Percentiles rank a stretch among this genome's conserved stretches.
phyloP scores from a whole-genome alignment of 2,329 filamentous ascomycete species.

The Sclerotinia subarctica region DNA sequence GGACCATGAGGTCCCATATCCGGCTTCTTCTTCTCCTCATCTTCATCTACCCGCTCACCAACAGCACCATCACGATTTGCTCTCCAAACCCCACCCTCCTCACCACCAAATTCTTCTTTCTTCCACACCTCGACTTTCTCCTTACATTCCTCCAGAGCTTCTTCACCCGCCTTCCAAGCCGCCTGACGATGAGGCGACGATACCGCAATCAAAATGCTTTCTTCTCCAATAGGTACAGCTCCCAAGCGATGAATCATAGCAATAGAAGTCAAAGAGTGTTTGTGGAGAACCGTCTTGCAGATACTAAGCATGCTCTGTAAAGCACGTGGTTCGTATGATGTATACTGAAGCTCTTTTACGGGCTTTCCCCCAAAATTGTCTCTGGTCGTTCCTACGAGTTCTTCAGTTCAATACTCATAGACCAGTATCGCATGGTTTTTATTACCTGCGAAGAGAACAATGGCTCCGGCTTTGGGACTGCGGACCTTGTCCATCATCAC shows the following conservation, averaged over 20 bases:
- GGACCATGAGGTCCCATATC: constrained; percentile 29
- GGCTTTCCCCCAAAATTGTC: constrained; percentile 68
- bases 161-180: constrained; percentile 85
- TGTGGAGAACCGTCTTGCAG: constrained; percentile 52
- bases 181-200: constrained; percentile 78
- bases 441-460: constrained; percentile 72
- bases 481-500: constrained; percentile 64
- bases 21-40: constrained; percentile 14
- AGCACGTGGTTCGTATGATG: constrained; percentile 68
- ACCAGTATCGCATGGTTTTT: constrained; percentile 14
- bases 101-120: constrained; percentile 77
- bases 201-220: constrained; percentile 87
- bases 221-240: constrained; percentile 82
- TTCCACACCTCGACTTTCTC: constrained; percentile 93
- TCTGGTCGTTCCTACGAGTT: constrained; percentile 64
- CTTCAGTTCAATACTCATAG: constrained; percentile 15
- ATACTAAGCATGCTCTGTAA: constrained; percentile 67
- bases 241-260: constrained; percentile 83
- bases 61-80: constrained; percentile 73
- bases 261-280: constrained; percentile 67
- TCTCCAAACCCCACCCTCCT: constrained; percentile 76
- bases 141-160: constrained; percentile 85
- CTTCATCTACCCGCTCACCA: constrained; percentile 28
- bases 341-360: constrained; percentile 74
- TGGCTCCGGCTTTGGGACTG: constrained; percentile 69